Evolutionary conservation across 345 rosid species (phyloP).

Genomic region (rapeseed (Brassica napus)): Da-Ae NC_063448.1:24349001-24349500

Average conservation of each 20-base stretch:
- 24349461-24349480: conserved; percentile 54
- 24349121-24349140: conserved; percentile 72
- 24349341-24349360: conserved; percentile 12
- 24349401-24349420: conserved; percentile 22
- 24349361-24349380: not conserved
- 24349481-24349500: conserved; percentile 25
- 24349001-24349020: conserved; percentile 80
- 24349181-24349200: conserved; percentile 64
- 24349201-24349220: conserved; percentile 54
- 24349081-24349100: conserved; percentile 95
- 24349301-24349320: conserved; percentile 32
- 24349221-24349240: conserved; percentile 47
- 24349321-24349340: conserved; percentile 5
- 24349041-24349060: conserved; percentile 60
- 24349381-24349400: not conserved
- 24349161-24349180: conserved; percentile 78
- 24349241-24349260: conserved; percentile 43
- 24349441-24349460: conserved; percentile 38
- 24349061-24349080: conserved; percentile 89
- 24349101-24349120: conserved; percentile 85
- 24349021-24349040: conserved; percentile 70
- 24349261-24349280: conserved; percentile 36
- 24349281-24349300: conserved; percentile 47
- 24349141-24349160: conserved; percentile 73
- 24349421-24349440: conserved; percentile 13